phyloP scores from a whole-genome alignment of 352 stramenopile species.

The Blastocystis sp. region DNA sequence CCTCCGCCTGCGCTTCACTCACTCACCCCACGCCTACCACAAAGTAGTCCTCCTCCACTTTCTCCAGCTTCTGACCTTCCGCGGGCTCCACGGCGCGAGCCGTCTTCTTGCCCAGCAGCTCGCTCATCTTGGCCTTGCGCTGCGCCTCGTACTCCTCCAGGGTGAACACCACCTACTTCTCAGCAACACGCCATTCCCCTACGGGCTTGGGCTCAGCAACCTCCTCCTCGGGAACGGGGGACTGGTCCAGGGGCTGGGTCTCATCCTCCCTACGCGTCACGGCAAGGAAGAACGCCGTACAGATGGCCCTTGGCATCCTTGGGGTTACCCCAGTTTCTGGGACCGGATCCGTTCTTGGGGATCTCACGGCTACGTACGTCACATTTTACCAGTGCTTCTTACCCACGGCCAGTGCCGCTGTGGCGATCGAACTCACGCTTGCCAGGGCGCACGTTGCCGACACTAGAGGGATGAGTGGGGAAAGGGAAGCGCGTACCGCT shows the following conservation, averaged over 20 bases:
- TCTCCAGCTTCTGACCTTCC: not conserved
- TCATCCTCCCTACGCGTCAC: constrained; percentile 17
- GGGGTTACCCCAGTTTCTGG: constrained; percentile 49
- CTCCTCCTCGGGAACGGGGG: not conserved
- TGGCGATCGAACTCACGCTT: constrained; percentile 64
- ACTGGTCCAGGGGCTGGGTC: not conserved
- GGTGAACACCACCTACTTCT: not conserved
- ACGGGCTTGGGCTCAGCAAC: not conserved
- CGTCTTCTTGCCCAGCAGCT: not conserved
- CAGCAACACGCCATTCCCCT: no score
- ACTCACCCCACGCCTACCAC: constrained; percentile 5
- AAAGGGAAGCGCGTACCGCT: not conserved
- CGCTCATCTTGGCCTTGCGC: constrained; percentile 26
- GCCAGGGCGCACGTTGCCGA: not conserved
- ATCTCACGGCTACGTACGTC: constrained; percentile 48
- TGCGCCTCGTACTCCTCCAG: constrained; percentile 35
- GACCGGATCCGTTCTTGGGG: constrained; percentile 57
- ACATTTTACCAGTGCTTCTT: not conserved
- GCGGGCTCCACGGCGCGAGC: not conserved
- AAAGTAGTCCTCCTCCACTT: constrained; percentile 24
- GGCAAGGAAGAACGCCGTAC: not conserved
- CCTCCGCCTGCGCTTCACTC: not conserved
- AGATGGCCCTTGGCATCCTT: constrained; percentile 41
- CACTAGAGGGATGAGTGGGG: not conserved
- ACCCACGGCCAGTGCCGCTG: constrained; percentile 53